Percentiles rank a stretch among this genome's conserved stretches.
These are phyloP conservation scores for Rhizopogon roseolus DNA, from an alignment of 768 basidiomycete species.

Conservation along the genomic window DNA sequence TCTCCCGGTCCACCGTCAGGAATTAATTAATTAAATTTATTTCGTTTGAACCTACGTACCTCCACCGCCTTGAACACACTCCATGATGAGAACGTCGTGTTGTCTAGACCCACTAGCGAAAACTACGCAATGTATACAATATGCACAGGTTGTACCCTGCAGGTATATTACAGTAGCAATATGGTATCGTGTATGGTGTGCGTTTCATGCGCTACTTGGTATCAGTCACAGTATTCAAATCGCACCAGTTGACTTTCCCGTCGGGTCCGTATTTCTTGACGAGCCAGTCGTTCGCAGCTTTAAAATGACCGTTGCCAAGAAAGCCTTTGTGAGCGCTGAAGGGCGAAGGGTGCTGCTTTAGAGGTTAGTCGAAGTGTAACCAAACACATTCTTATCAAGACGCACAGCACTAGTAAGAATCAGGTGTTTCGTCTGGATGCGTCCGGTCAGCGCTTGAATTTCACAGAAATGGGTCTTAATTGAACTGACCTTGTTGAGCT, in stretches of 20 bases:
- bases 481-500: conserved; percentile 60
- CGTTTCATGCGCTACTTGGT: not conserved
- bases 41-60: too few relatives aligned
- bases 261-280: conserved; percentile 69
- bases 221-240: conserved; percentile 26
- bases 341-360: conserved; percentile 77
- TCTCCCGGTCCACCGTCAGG: too few relatives aligned
- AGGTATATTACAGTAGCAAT: conserved; percentile 18
- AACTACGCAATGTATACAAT: conserved; percentile 2
- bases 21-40: too few relatives aligned
- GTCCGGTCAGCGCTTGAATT: not conserved
- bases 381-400: conserved; percentile 12
- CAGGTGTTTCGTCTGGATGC: conserved; percentile 66
- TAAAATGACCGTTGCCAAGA: conserved; percentile 87
- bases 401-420: conserved; percentile 73
- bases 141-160: conserved; percentile 16
- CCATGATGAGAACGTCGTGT: not conserved
- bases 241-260: conserved; percentile 72
- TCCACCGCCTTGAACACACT: not conserved
- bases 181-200: conserved; percentile 13
- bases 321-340: conserved; percentile 76
- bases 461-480: conserved; percentile 1
- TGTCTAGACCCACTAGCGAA: not conserved
- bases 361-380: conserved; percentile 21
- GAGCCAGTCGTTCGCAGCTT: conserved; percentile 83